Evolutionary conservation across 2,329 filamentous ascomycete genomes (phyloP), one percentile per base, ranked within the genome.

Genomic region (Hymenoscyphus albidus): DNA sequence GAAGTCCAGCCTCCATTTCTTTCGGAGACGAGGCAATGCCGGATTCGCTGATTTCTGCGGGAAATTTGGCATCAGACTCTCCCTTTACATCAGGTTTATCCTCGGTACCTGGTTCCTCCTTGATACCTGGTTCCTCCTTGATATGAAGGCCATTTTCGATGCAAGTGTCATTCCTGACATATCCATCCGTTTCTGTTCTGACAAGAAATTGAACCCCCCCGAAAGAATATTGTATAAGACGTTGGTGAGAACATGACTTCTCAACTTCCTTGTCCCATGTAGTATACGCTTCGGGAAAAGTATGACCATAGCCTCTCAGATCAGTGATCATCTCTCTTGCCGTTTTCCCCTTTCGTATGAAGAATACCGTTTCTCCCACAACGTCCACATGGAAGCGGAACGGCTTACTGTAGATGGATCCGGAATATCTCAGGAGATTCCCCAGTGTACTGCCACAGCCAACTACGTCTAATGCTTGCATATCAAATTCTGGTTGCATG

Each of bases 281-380:
- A 0, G 88, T 91, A 70, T 89, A 86, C 0, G 80, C 79, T 60
- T 89, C 85, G 0, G 85, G 85, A 67, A 91, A 90, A 0, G 83
- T 80, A 69, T 90, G 87, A 0, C 88, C 87, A 68, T 80, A 89
- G 0, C 88, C 88, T 16, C 70, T 69, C 0, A 90, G 76, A 14
- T 78, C 78, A 0, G 76, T 69, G 9, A 90, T 85, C 0, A 79
- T 71, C 67, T 88, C 84, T 1, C 73, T 81, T 0, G 87, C 85
- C 0, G 82, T 81, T 58, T 85, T 86, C 70, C 89, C 86, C 27
- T 83, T 80, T 0, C 88, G 83, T 16, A 87, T 74, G 59, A 91
- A 80, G 74, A 90, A 88, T 0, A 88, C 79, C 0, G 84, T 86
- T 1, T 80, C 77, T 1, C 80, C 80, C 1, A 89, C 74, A 0